Evolutionary conservation across 192 early-diverging fungal species (phyloP), one percentile per base, ranked within the genome.

Genomic region (Backusella sp.): DNA sequence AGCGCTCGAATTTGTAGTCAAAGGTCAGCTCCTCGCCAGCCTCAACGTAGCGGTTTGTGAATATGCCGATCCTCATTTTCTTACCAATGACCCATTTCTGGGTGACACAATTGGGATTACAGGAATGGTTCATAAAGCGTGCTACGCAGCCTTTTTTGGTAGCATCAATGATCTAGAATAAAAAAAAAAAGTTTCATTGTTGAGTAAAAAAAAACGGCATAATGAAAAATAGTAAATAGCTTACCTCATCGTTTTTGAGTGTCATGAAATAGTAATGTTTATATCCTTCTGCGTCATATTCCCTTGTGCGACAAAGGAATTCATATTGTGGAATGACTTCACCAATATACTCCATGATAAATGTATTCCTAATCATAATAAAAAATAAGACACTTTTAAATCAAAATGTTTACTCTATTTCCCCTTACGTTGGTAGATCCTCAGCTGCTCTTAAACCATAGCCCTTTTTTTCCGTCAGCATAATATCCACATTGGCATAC

Each of bases 191-290:
- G 11, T 42, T 65, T 17, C 12, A 53, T 46, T 30, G 26, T 72
- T 71, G 3, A 23, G 14, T 17, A 15, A 15, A 30, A 15, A 15
- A 30, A 65, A 65, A 2, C 6, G 30, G 6, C 28, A 66, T 28
- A 12, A 28, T 66, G 0, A n/a, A 28, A 14, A 34, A 66, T 14
- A 32, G 6, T n/a, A 66, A 66, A 36, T 67, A 35, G 23, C 65
- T 39, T 82, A 94, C 91, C 83, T 96, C 96, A 79, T 96, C 91
- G n/a, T 90, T 87, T 71, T 94, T 93, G 17, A 99, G 84, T 70
- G 92, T 92, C 97, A 99, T 99, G 84, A 98, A 99, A 76, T 99
- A 99, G 80, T 98, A 98, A 77, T 99, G 97, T 78, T 91, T 89
- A 21, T 90, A 87, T 37, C 95, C 96, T 53, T 91, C 88, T 36